Conservation (phyloP, 768 basidiomycete genomes). For the Macrolepiota dolichaula region DNA sequence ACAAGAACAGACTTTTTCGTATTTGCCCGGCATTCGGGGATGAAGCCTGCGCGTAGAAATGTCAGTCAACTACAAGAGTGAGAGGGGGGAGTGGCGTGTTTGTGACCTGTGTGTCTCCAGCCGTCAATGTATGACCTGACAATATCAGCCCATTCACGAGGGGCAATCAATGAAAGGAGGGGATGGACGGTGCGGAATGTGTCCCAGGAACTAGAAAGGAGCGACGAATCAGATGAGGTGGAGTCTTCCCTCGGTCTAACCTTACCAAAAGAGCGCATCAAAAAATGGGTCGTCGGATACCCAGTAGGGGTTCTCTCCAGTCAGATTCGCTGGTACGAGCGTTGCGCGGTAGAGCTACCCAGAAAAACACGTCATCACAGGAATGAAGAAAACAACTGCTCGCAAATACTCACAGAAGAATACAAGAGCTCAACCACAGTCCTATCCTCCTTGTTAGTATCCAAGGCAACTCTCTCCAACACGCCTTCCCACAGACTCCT, state of each 20-base stretch:
- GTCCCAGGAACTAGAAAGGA: constrained; percentile 43
- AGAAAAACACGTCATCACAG: background rate
- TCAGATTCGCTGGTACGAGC: constrained; percentile 49
- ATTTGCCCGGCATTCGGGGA: constrained; percentile 49
- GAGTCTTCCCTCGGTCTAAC: background rate
- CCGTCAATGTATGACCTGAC: constrained; percentile 49
- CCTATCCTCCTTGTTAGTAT: constrained; percentile 33
- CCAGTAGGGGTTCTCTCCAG: constrained; percentile 51
- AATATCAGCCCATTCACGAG: constrained; percentile 44
- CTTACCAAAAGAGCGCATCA: constrained; percentile 49
- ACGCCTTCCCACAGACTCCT: constrained; percentile 40
- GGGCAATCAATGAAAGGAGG: constrained; percentile 40
- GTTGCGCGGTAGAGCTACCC: constrained; percentile 44
- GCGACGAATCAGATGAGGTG: background rate
- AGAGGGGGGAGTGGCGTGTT: background rate
- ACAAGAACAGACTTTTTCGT: constrained; percentile 36
- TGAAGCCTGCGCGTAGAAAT: constrained; percentile 30
- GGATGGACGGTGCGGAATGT: constrained; percentile 53
- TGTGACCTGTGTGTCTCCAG: constrained; percentile 42
- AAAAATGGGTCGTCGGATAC: constrained; percentile 42
- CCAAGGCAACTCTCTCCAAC: constrained; percentile 31
- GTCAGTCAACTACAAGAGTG: background rate
- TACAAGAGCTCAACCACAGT: constrained; percentile 43
- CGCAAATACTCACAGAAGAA: constrained; percentile 34
- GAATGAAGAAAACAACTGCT: background rate